A percentile compares a stretch with the other conserved stretches of the same genome.
These are phyloP conservation scores for Trypanosoma rangeli DNA, from an alignment of 208 protist genomes.

Conservation along the genomic window DNA sequence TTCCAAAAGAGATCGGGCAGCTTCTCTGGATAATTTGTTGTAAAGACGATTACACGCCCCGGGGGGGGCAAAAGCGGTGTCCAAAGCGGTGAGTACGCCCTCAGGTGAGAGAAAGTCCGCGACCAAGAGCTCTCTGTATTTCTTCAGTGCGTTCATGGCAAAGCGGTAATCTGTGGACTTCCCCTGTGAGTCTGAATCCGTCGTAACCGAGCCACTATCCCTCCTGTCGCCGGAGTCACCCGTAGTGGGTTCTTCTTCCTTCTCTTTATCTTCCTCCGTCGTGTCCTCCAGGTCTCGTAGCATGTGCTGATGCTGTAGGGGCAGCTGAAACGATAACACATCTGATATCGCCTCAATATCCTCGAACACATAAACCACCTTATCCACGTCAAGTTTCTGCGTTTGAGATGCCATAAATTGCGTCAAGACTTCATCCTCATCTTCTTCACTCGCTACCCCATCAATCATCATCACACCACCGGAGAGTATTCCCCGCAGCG, in stretches of 20 bases:
- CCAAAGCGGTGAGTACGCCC: conserved; percentile 84
- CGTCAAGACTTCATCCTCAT: no score
- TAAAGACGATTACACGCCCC: conserved; percentile 89
- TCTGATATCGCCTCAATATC: conserved; percentile 74
- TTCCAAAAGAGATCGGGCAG: conserved; percentile 63
- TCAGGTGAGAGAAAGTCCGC: conserved; percentile 76
- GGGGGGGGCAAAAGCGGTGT: conserved; percentile 78
- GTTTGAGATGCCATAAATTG: background rate
- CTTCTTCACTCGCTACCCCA: conserved; percentile 4
- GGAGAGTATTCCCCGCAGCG: conserved; percentile 38
- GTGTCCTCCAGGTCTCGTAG: background rate
- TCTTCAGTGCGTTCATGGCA: background rate
- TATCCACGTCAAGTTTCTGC: conserved; percentile 33
- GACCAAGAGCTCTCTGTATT: conserved; percentile 26
- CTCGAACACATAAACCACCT: conserved; percentile 83
- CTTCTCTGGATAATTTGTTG: conserved; percentile 87
- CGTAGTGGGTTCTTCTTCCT: no score
- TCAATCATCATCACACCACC: conserved; percentile 28
- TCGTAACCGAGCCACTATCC: no score
- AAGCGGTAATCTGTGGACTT: no score
- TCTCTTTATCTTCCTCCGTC: background rate
- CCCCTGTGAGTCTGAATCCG: no score
- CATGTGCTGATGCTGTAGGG: background rate
- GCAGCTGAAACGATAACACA: conserved; percentile 17
- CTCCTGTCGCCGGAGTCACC: background rate